phyloP scores from a whole-genome alignment of 768 basidiomycete species.

The Scleroderma citrinum region DNA sequence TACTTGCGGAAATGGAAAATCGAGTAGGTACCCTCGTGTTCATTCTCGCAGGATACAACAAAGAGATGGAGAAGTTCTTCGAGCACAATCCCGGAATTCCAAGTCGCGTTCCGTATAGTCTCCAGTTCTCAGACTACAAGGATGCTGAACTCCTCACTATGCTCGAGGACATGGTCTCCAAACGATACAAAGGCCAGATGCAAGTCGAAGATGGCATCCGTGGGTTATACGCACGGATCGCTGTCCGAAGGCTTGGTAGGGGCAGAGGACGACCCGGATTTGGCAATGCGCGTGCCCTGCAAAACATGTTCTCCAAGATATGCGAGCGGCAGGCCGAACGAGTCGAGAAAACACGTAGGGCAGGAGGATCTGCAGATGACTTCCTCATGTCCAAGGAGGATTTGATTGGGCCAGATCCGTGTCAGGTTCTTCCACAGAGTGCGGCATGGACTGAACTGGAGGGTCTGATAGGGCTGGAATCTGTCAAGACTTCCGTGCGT shows the following conservation, averaged over 20 bases:
- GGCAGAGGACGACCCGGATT: constrained; percentile 56
- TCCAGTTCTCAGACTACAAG: constrained; percentile 57
- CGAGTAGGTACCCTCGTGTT: constrained; percentile 58
- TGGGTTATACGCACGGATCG: constrained; percentile 52
- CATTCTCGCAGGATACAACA: constrained; percentile 65
- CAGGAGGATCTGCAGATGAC: constrained; percentile 40
- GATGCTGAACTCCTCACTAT: constrained; percentile 52
- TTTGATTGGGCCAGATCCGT: constrained; percentile 61
- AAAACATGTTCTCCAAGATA: constrained; percentile 43
- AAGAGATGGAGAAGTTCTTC: constrained; percentile 73
- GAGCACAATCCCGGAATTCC: constrained; percentile 67
- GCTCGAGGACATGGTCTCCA: constrained; percentile 43
- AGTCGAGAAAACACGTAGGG: constrained; percentile 34
- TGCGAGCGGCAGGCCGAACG: constrained; percentile 50
- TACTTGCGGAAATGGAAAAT: constrained; percentile 74
- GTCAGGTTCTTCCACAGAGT: constrained; percentile 39
- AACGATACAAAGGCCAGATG: constrained; percentile 46
- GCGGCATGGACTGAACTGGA: constrained; percentile 49
- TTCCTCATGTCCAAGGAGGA: constrained; percentile 49
- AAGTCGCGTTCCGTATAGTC: constrained; percentile 59
- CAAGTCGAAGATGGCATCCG: constrained; percentile 46
- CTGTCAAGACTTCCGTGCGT: constrained; percentile 51
- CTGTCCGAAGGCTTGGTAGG: constrained; percentile 54
- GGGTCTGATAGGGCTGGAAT: constrained; percentile 44
- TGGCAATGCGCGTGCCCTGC: constrained; percentile 60